Percentiles rank a stretch among this genome's conserved stretches.
Evolutionary conservation across 345 rosid genomes (phyloP).

Genomic region (Salix suchowensis): DNA sequence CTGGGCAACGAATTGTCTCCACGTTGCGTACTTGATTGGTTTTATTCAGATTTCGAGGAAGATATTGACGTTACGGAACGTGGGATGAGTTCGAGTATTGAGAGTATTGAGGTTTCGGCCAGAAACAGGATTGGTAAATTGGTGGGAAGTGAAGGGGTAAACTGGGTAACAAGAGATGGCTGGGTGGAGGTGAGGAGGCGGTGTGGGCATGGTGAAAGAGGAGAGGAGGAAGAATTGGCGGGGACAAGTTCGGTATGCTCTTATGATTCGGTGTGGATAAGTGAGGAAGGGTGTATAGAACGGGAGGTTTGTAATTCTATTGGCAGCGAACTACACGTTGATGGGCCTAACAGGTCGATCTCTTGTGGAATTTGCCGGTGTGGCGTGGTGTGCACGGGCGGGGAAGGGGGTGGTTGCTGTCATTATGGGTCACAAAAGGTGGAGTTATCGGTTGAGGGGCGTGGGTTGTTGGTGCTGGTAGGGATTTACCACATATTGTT

Average conservation of each 20-base stretch:
- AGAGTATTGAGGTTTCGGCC: conserved; percentile 1
- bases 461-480: neutral
- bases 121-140: conserved; percentile 39
- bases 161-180: conserved; percentile 52
- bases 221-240: neutral
- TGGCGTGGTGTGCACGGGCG: neutral
- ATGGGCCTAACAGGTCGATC: neutral
- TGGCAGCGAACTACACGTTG: neutral
- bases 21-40: conserved; percentile 67
- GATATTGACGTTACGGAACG: conserved; percentile 7
- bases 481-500: neutral
- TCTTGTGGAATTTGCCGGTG: neutral
- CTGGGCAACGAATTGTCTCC: conserved; percentile 47
- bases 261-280: neutral
- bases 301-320: neutral
- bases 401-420: conserved; percentile 4
- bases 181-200: conserved; percentile 19
- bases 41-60: conserved; percentile 37
- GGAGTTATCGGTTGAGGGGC: conserved; percentile 17
- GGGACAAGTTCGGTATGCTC: conserved; percentile 21
- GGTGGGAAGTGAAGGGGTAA: conserved; percentile 27
- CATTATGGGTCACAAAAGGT: conserved; percentile 13
- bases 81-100: conserved; percentile 8
- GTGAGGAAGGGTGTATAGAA: conserved; percentile 11
- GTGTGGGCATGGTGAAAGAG: neutral